These are phyloP conservation scores for Hermanozyma aechmeae DNA, from an alignment of 805 yeast genomes.

Conservation along the genomic window DNA sequence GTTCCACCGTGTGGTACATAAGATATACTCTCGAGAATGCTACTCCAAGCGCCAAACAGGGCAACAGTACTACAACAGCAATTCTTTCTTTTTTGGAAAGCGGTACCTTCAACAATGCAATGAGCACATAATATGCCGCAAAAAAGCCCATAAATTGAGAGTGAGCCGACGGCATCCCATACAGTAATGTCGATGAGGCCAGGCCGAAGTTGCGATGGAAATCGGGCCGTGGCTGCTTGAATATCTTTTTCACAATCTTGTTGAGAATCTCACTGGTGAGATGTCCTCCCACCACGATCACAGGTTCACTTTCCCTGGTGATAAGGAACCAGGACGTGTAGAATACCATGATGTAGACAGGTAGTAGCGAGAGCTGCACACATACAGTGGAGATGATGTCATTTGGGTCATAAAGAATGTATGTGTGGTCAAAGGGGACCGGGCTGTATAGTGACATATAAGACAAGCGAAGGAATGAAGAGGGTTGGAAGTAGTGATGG, in stretches of 20 bases:
- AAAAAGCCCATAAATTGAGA: conserved; percentile 92
- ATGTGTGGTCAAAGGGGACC: conserved; percentile 78
- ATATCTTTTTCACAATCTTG: conserved; percentile 50
- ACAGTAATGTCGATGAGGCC: conserved; percentile 41
- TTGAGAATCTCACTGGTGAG: conserved; percentile 67
- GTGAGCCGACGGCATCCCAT: conserved; percentile 97
- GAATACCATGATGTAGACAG: conserved; percentile 69
- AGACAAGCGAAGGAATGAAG: too few species aligned
- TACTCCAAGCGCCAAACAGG: conserved; percentile 31
- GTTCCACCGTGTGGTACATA: conserved; percentile 64
- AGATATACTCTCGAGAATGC: conserved; percentile 68
- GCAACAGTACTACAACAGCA: conserved; percentile 12
- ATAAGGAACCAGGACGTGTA: conserved; percentile 77
- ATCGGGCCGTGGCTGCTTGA: conserved; percentile 72
- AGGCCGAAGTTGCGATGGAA: conserved; percentile 37
- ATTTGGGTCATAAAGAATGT: conserved; percentile 65
- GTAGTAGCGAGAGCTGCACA: conserved; percentile 72
- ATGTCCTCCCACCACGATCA: conserved; percentile 79
- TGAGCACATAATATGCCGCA: conserved; percentile 46
- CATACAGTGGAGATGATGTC: conserved; percentile 50
- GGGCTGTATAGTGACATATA: too few species aligned
- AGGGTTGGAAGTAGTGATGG: too few species aligned
- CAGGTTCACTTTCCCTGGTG: conserved; percentile 79
- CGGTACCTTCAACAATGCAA: conserved; percentile 31
- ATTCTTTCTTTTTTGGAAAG: conserved; percentile 15